Evolutionary conservation across 345 rosid genomes (phyloP).

Genomic region (Cardamine resedifolia): DNA sequence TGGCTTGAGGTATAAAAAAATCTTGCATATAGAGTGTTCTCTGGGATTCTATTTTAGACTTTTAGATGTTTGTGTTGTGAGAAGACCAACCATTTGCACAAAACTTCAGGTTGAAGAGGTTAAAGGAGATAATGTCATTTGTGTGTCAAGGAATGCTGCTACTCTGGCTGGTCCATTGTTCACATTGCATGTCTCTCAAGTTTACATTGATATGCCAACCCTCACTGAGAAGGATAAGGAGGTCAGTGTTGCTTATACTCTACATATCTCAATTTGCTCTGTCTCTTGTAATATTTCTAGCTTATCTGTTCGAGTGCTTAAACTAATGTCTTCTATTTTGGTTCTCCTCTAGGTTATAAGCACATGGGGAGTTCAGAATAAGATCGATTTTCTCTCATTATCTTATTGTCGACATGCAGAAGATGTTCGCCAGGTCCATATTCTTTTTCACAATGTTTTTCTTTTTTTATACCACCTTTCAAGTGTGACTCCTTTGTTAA

Average conservation of each 20-base stretch:
- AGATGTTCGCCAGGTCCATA: constrained; percentile 75
- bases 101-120: constrained; percentile 69
- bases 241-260: constrained; percentile 41
- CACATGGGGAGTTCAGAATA: constrained; percentile 84
- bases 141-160: constrained; percentile 77
- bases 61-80: background rate
- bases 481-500: background rate
- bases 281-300: background rate
- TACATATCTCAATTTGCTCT: background rate
- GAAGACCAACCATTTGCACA: background rate
- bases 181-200: constrained; percentile 81
- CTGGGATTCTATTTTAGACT: background rate
- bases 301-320: background rate
- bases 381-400: constrained; percentile 87
- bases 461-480: background rate
- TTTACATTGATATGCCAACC: constrained; percentile 78
- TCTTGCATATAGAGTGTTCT: background rate
- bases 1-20: constrained; percentile 73
- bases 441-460: background rate
- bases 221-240: constrained; percentile 83
- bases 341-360: constrained; percentile 56
- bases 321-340: background rate
- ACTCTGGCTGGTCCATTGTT: constrained; percentile 84
- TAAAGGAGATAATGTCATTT: constrained; percentile 72
- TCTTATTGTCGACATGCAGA: constrained; percentile 91